Percentiles rank a stretch among this genome's conserved stretches.
These are phyloP conservation scores for Apium graveolens DNA, from an alignment of 129 eudicot species.

Conservation along the genomic window DNA sequence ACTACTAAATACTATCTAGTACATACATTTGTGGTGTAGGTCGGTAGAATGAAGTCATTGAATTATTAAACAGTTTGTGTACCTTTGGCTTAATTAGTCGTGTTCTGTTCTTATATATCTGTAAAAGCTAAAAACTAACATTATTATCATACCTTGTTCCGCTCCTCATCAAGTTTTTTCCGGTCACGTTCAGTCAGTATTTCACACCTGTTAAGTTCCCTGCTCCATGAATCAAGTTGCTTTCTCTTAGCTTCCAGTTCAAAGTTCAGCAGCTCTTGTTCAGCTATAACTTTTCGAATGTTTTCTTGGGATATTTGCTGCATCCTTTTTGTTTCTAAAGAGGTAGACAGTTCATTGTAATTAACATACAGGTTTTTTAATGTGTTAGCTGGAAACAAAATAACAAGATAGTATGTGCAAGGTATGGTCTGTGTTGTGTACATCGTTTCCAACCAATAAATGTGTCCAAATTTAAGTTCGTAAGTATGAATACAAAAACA, in stretches of 20 bases:
- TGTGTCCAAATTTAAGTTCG: no score
- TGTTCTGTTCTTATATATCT: no score
- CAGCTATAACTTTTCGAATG: slow-evolving; percentile 54
- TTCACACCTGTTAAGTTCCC: slow-evolving; percentile 11
- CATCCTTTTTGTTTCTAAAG: slow-evolving; percentile 66
- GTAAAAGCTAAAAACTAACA: background rate
- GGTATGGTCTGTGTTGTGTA: no score
- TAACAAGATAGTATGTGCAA: no score
- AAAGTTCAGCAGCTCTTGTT: slow-evolving; percentile 54
- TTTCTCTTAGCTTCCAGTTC: slow-evolving; percentile 52
- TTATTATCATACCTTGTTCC: slow-evolving; percentile 16
- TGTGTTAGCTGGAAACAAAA: background rate
- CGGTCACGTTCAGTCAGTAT: background rate
- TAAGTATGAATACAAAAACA: no score
- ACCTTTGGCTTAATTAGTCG: no score
- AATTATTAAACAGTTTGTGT: no score
- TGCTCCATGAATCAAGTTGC: slow-evolving; percentile 46
- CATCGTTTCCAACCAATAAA: no score
- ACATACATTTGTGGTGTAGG: no score
- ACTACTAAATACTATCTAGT: no score
- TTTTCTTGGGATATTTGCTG: slow-evolving; percentile 63
- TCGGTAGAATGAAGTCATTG: no score
- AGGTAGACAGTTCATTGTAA: slow-evolving; percentile 3
- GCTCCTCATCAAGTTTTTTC: background rate
- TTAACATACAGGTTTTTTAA: background rate